Conservation (phyloP, 2,329 filamentous ascomycete genomes). For the Xylariaceae sp. region DNA sequence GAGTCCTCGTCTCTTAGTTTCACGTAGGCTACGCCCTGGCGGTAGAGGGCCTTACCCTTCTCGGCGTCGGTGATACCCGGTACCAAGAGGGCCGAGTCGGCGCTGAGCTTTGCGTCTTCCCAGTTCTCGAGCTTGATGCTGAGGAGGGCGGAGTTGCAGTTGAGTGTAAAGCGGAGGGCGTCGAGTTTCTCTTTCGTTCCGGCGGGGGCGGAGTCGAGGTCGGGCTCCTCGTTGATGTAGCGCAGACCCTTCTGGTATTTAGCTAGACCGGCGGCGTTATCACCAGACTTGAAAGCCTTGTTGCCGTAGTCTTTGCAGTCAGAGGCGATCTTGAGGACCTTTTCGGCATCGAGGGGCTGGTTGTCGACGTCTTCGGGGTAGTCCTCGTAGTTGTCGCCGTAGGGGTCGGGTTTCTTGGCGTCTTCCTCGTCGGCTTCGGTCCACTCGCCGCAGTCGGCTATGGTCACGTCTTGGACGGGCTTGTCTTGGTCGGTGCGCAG, state of each 20-base stretch:
- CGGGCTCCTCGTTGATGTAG: slow-evolving; percentile 62
- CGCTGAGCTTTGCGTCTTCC: slow-evolving; percentile 65
- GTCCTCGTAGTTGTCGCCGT: slow-evolving; percentile 91
- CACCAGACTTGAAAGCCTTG: slow-evolving; percentile 79
- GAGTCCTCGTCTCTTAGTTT: slow-evolving; percentile 80
- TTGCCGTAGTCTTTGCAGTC: slow-evolving; percentile 92
- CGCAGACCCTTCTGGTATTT: slow-evolving; percentile 85
- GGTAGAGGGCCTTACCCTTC: slow-evolving; percentile 83
- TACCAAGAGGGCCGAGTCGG: slow-evolving; percentile 69
- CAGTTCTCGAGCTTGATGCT: slow-evolving; percentile 75
- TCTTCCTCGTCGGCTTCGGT: slow-evolving; percentile 65
- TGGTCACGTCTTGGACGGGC: slow-evolving; percentile 67
- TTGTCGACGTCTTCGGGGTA: slow-evolving; percentile 76
- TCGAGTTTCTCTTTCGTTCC: slow-evolving; percentile 65
- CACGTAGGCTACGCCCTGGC: slow-evolving; percentile 71
- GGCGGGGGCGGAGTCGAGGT: slow-evolving; percentile 63
- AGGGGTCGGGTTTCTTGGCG: slow-evolving; percentile 68
- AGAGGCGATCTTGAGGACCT: slow-evolving; percentile 72
- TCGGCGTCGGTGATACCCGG: slow-evolving; percentile 66
- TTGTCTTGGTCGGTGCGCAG: slow-evolving; percentile 73
- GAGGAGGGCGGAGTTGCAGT: slow-evolving; percentile 84
- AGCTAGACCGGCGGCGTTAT: slow-evolving; percentile 66
- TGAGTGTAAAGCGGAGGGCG: slow-evolving; percentile 75
- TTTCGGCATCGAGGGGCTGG: slow-evolving; percentile 58
- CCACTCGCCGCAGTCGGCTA: slow-evolving; percentile 83